Conservation (phyloP, 2,329 filamentous ascomycete genomes). For the Sphaerulina populicola region DNA sequence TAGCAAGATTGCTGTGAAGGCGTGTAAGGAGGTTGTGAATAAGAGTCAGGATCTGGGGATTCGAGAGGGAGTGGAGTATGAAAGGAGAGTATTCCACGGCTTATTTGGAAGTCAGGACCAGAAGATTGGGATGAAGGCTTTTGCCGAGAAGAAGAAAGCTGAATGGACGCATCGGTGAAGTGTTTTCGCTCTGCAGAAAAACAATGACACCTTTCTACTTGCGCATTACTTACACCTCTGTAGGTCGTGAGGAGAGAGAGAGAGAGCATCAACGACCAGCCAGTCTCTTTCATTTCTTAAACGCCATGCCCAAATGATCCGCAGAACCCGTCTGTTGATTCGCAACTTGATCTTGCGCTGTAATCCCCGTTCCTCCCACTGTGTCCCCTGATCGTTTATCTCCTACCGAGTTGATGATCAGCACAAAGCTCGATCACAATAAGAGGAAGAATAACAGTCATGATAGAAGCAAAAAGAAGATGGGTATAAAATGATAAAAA, state of each 20-base stretch:
- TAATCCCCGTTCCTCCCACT: conserved; percentile 22
- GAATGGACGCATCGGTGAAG: conserved; percentile 67
- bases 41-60: conserved; percentile 91
- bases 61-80: conserved; percentile 86
- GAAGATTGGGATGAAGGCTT: conserved; percentile 89
- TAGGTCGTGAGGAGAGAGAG: no score
- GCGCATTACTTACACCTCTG: no score
- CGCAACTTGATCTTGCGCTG: conserved; percentile 23
- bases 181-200: not conserved
- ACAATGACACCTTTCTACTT: not conserved
- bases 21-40: conserved; percentile 95
- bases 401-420: not conserved
- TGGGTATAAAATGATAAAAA: no score
- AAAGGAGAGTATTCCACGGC: conserved; percentile 85
- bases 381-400: conserved; percentile 23
- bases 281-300: conserved; percentile 18
- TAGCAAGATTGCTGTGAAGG: conserved; percentile 77
- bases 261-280: no score
- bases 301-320: conserved; percentile 28
- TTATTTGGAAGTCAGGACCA: conserved; percentile 93
- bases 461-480: not conserved
- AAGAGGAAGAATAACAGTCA: not conserved
- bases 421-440: not conserved
- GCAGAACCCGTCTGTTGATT: conserved; percentile 28
- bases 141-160: conserved; percentile 87